phyloP scores from a whole-genome alignment of 2,329 filamentous ascomycete genomes.

The Colletotrichum chlorophyti region DNA sequence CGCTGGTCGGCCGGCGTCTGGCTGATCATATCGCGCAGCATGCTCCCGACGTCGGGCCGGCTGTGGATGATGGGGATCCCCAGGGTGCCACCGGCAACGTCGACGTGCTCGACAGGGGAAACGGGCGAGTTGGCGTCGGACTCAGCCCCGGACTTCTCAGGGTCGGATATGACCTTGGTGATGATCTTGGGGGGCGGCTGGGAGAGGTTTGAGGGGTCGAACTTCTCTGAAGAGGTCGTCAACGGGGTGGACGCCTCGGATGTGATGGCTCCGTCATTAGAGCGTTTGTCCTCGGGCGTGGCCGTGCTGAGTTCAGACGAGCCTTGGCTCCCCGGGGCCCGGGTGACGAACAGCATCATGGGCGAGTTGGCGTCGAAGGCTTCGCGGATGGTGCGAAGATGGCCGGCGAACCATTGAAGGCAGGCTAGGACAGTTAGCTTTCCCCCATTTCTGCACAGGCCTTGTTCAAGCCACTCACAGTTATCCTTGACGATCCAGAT shows the following conservation, averaged over 20 bases:
- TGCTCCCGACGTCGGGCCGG: constrained; percentile 43
- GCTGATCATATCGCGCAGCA: constrained; percentile 42
- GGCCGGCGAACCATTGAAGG: constrained; percentile 45
- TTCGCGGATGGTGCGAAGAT: constrained; percentile 39
- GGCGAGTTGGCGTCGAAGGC: constrained; percentile 40
- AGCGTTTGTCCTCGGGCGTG: constrained; percentile 5
- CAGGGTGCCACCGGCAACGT: constrained; percentile 11
- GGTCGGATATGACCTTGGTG: constrained; percentile 23
- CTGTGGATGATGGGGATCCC: constrained; percentile 37
- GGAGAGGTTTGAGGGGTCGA: constrained; percentile 6
- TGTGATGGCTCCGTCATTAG: constrained; percentile 5
- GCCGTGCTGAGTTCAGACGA: not conserved
- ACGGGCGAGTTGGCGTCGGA: constrained; percentile 24
- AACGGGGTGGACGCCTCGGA: constrained; percentile 10
- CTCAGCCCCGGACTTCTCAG: constrained; percentile 32
- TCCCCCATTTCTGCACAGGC: constrained; percentile 15
- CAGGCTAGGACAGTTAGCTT: constrained; percentile 35
- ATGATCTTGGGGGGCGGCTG: constrained; percentile 17
- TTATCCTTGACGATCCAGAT: constrained; percentile 47
- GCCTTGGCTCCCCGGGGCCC: not conserved
- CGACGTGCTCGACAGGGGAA: constrained; percentile 11
- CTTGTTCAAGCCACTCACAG: constrained; percentile 35
- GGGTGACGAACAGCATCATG: constrained; percentile 44
- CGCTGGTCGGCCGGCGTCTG: constrained; percentile 37
- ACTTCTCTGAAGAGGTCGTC: constrained; percentile 6